Percentiles rank a stretch among this genome's conserved stretches.
These are phyloP conservation scores for Cyclotella sp. DNA, from an alignment of 108 stramenopile genomes.

Conservation along the genomic window DNA sequence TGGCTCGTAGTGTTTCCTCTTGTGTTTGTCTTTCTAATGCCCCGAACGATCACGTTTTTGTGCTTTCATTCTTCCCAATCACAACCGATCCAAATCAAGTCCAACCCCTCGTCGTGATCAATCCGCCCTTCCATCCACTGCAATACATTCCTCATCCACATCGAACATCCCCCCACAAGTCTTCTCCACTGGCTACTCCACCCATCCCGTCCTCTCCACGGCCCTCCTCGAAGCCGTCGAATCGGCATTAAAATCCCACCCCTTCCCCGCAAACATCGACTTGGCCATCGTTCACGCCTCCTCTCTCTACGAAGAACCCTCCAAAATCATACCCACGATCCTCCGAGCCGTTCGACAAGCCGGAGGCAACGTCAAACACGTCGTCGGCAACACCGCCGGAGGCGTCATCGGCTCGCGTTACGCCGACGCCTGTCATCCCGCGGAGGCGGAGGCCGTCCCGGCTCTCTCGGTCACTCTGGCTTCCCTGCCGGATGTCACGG, in stretches of 20 bases:
- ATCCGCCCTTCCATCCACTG: too few relatives aligned
- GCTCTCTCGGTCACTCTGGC: conserved; percentile 68
- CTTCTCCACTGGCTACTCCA: conserved; percentile 74
- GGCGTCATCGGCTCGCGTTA: conserved; percentile 61
- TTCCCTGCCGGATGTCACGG: conserved; percentile 69
- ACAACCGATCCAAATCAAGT: too few relatives aligned
- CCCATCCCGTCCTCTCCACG: conserved; percentile 43
- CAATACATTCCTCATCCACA: too few relatives aligned
- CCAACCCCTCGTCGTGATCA: too few relatives aligned
- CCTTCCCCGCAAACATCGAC: conserved; percentile 48
- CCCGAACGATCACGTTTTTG: too few relatives aligned
- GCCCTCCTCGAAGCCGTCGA: conserved; percentile 68
- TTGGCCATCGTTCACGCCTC: conserved; percentile 70
- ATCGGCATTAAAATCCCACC: conserved; percentile 60
- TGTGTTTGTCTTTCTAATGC: too few relatives aligned
- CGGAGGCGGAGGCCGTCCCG: conserved; percentile 78
- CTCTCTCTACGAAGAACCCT: conserved; percentile 70
- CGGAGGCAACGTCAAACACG: conserved; percentile 45
- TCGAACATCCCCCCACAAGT: conserved; percentile 54
- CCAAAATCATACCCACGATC: conserved; percentile 9
- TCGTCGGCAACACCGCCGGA: conserved; percentile 77
- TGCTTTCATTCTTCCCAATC: too few relatives aligned
- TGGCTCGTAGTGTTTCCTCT: too few relatives aligned
- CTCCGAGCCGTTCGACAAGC: neutral
- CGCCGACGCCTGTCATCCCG: conserved; percentile 37